These are phyloP conservation scores for Steccherinum ochraceum DNA, from an alignment of 768 basidiomycete species.

Conservation along the genomic window DNA sequence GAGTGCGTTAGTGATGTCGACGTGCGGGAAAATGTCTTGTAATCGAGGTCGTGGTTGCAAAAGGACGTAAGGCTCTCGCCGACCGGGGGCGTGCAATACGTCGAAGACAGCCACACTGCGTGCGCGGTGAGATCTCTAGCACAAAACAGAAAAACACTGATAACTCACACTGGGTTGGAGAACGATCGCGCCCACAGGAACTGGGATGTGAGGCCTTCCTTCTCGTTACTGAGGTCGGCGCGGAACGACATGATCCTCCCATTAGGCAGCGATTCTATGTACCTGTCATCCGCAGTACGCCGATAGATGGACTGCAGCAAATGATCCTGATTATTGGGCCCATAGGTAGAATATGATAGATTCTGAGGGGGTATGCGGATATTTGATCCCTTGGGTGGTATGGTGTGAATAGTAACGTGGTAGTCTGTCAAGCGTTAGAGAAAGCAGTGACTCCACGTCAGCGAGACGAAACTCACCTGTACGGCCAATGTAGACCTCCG, in stretches of 20 bases:
- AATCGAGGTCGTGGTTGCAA: constrained; percentile 81
- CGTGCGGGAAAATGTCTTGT: constrained; percentile 58
- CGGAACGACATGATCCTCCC: constrained; percentile 78
- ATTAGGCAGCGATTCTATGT: constrained; percentile 75
- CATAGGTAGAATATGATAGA: constrained; percentile 86
- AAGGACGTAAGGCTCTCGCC: constrained; percentile 68
- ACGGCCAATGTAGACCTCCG: constrained; percentile 57
- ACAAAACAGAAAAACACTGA: neutral
- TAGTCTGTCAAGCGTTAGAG: constrained; percentile 53
- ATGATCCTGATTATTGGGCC: constrained; percentile 85
- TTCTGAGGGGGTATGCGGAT: constrained; percentile 57
- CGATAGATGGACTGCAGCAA: constrained; percentile 66
- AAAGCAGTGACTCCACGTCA: no score
- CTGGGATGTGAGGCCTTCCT: constrained; percentile 24
- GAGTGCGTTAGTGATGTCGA: constrained; percentile 25
- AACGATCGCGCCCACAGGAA: constrained; percentile 58
- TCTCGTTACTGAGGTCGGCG: constrained; percentile 20
- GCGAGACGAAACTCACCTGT: constrained; percentile 51
- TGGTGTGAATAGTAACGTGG: constrained; percentile 76
- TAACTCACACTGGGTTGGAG: constrained; percentile 58
- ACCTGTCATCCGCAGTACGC: constrained; percentile 70
- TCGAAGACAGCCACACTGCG: constrained; percentile 80
- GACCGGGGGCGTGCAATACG: constrained; percentile 44
- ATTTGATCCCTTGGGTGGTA: constrained; percentile 31
- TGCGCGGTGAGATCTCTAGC: neutral